These are phyloP conservation scores for Naegleria fowleri DNA, from an alignment of 208 protist species.

Conservation along the genomic window DNA sequence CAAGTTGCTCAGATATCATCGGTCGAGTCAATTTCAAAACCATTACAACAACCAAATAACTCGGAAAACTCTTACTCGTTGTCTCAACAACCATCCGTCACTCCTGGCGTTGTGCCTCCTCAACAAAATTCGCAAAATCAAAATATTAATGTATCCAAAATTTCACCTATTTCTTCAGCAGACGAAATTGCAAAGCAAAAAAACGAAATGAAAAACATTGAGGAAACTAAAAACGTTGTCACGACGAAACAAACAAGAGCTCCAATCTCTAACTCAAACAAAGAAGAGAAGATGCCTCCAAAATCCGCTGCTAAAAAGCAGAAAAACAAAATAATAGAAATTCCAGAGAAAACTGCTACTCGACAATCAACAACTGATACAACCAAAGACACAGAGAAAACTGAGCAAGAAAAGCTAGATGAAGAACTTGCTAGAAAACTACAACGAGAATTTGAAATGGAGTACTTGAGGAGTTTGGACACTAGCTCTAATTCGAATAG, in stretches of 20 bases:
- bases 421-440: background rate
- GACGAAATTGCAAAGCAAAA: too few species aligned
- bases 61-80: too few species aligned
- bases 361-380: background rate
- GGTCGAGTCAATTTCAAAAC: too few species aligned
- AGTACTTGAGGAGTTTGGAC: background rate
- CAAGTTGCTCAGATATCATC: too few species aligned
- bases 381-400: background rate
- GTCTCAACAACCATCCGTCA: too few species aligned
- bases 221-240: background rate
- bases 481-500: background rate
- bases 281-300: background rate
- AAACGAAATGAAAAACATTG: too few species aligned
- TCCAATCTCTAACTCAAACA: background rate
- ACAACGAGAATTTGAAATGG: background rate
- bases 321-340: background rate
- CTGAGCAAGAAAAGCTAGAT: background rate
- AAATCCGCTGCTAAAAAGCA: background rate
- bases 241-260: background rate
- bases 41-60: too few species aligned
- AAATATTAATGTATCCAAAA: too few species aligned
- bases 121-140: too few species aligned
- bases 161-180: too few species aligned
- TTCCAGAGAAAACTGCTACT: too few species aligned
- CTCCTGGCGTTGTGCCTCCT: too few species aligned